phyloP scores from a whole-genome alignment of 2,329 filamentous ascomycete genomes.

The Diaporthe aspalathi region DNA sequence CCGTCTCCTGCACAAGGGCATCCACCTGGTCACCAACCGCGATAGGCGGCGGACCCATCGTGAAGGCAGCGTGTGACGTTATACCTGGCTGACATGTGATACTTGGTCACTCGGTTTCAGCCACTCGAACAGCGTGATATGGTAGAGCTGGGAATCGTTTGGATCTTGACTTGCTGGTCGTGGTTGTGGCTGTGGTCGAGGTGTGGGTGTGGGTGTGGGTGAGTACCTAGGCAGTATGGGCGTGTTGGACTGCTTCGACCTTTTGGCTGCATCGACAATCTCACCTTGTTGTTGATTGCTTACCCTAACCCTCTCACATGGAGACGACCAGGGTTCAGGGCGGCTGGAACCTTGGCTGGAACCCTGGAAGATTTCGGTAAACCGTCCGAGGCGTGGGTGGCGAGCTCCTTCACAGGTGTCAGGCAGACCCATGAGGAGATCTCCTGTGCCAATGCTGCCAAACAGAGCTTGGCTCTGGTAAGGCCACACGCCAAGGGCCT shows the following conservation, averaged over 20 bases:
- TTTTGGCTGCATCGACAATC: not conserved
- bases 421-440: conserved; percentile 23
- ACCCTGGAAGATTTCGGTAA: conserved; percentile 19
- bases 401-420: not conserved
- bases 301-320: conserved; percentile 17
- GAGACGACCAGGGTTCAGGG: no score
- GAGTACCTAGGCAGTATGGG: no score
- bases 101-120: not conserved
- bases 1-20: not conserved
- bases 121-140: not conserved
- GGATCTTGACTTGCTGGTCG: not conserved
- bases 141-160: not conserved
- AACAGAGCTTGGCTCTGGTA: conserved; percentile 13
- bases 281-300: not conserved
- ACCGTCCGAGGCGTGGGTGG: conserved; percentile 24
- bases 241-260: no score
- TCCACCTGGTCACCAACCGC: conserved; percentile 3
- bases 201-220: not conserved
- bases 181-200: not conserved
- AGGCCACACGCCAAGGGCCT: conserved; percentile 27
- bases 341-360: no score
- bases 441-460: conserved; percentile 25
- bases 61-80: not conserved
- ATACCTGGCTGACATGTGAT: not conserved
- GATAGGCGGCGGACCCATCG: conserved; percentile 17